Conservation (phyloP, 179 eudicot species). For the Vitellaria paradoxa region DNA sequence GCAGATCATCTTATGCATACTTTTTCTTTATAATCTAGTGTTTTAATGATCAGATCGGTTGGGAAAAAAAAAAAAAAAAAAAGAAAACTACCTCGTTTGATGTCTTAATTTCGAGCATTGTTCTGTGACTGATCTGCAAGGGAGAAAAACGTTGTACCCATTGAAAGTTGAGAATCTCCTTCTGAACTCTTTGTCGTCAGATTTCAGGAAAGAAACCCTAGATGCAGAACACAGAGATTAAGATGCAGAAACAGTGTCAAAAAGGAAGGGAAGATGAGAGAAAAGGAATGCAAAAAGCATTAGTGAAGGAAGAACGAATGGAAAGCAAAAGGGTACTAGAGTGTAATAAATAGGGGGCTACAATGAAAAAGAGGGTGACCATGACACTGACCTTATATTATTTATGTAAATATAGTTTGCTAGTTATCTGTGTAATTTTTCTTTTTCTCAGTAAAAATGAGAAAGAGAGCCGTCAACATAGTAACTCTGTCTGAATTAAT, state of each 20-base stretch:
- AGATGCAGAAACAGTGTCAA: slow-evolving; percentile 16
- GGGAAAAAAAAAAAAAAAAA: background rate
- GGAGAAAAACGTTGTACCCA: background rate
- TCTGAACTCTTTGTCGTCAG: background rate
- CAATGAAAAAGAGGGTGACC: background rate
- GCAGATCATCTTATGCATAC: background rate
- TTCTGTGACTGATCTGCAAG: background rate
- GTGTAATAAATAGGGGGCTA: slow-evolving; percentile 11
- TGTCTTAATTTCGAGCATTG: background rate
- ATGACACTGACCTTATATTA: background rate
- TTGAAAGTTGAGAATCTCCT: slow-evolving; percentile 1
- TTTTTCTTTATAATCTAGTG: background rate
- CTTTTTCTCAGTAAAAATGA: too few species aligned
- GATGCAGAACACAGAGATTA: slow-evolving; percentile 11
- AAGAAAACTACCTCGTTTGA: background rate
- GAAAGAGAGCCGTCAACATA: too few species aligned
- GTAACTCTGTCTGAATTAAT: too few species aligned
- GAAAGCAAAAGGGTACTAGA: slow-evolving; percentile 4
- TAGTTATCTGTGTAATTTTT: too few species aligned
- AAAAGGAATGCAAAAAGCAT: background rate
- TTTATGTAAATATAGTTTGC: background rate
- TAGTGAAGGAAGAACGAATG: slow-evolving; percentile 13
- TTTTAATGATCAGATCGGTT: background rate
- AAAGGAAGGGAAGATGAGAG: slow-evolving; percentile 16
- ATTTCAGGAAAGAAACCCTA: slow-evolving; percentile 11